Conservation (phyloP, 768 basidiomycete species). For the Suillus lakei region DNA sequence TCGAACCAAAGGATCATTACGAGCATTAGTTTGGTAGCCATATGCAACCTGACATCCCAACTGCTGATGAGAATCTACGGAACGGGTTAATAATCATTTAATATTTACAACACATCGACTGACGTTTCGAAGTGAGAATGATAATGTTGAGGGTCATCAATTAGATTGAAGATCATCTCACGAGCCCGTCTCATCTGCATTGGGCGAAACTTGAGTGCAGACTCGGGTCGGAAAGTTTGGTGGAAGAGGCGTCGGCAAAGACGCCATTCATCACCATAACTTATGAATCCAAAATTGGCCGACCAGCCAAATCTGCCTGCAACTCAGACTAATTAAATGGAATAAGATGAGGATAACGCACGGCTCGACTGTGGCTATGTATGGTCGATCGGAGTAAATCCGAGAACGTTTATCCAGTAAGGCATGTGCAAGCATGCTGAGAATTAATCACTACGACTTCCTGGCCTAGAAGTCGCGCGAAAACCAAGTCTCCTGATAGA, state of each 20-base stretch:
- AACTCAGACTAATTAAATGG: not conserved
- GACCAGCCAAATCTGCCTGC: constrained; percentile 7
- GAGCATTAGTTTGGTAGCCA: not conserved
- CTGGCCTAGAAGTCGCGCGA: constrained; percentile 2
- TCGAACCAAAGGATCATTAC: constrained; percentile 1
- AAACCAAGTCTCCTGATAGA: constrained; percentile 9
- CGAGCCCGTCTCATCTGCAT: too few relatives aligned
- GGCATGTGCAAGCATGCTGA: not conserved
- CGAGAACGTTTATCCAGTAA: constrained; percentile 12
- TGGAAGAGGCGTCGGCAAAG: constrained; percentile 6
- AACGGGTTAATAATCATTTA: not conserved
- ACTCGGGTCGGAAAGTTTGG: not conserved
- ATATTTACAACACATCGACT: too few relatives aligned
- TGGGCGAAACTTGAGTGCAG: too few relatives aligned
- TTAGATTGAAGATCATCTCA: too few relatives aligned
- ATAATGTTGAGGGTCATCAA: too few relatives aligned
- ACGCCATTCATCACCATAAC: constrained; percentile 30
- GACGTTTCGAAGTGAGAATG: too few relatives aligned
- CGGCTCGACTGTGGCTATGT: constrained; percentile 4
- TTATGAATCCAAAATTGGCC: not conserved
- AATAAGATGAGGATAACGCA: not conserved
- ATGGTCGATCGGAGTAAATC: constrained; percentile 13
- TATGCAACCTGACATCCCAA: constrained; percentile 4
- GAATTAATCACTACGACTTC: constrained; percentile 9
- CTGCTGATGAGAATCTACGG: not conserved